Evolutionary conservation across 2,329 filamentous ascomycete genomes (phyloP), one percentile per base, ranked within the genome.

Genomic region (Phaeosphaeria sp.): DNA sequence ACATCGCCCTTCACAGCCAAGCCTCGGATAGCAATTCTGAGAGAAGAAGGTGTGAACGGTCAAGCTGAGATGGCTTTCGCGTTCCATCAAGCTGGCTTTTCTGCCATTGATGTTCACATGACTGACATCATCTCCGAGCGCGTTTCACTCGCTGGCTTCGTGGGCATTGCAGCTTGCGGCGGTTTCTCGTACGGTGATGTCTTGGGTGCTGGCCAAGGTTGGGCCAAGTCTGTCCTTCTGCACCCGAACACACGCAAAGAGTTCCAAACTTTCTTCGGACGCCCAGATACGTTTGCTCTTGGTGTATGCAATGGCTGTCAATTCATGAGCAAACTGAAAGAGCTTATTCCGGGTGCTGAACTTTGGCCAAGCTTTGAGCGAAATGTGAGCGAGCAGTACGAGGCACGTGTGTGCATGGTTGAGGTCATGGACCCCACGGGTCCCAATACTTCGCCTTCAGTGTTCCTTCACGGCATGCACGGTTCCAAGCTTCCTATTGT

Each of bases 241-340:
- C 92, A 98, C 79, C 85, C 85, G 22, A 81, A 89, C 56, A 89
- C 89, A 43, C 87, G 93, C 43, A 83, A 84, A 56, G 90, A 94
- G 67, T 97, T 98, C 80, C 82, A 90, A 69, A 79, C 82, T 49
- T 98, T 97, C 85, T 98, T 98, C 81, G 85, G 88, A 65, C 87
- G 95, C 27, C 86, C 89, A 4, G 92, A 97, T 74, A 98, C 95
- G 0, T 98, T 99, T 78, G 84, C 92, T 0, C 85, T 99, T 0
- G 95, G 95, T 68, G 92, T 98, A 33, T 98, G 95, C 85, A 99
- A 99, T 76, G 95, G 95, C 50, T 98, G 95, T 75, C 95, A 99
- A 78, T 96, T 98, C 87, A 82, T 98, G 42, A 90, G 90, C 6
- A 88, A 92, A 50, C 82, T 96, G 42, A 92, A 92, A 72, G 87